Base-by-base conservation (phyloP, 805 yeast species). In the Starmerella bombicola region DNA sequence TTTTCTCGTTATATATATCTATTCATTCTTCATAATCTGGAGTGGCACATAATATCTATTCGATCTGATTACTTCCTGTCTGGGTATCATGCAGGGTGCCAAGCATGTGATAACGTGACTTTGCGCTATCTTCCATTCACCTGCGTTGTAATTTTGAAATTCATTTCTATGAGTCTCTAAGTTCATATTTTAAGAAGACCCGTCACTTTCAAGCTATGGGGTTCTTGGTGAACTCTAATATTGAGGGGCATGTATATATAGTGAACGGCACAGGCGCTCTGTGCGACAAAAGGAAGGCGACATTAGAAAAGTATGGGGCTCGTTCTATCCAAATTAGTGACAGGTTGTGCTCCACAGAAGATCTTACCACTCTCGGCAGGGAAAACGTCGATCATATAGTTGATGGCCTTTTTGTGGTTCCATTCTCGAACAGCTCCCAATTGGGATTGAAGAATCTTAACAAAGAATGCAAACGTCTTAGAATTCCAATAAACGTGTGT, bases 401-500 rank as follows among this genome's bases (percentile, higher is more conserved):
- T 4, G 96, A 86, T 57, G 65, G 74, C 42, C 86, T 82, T 2
- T 85, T 80, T 59, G 78, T 84, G 2, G 58, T 9, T 46, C 58
- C 39, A 36, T 47, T 10, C 51, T 42, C 2, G 3, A 38, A 23
- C 1, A 13, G 23, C 13, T 19, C 25, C 2, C 24, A 24, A 13
- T 39, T 25, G 3, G 26, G 29, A 15, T 34, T 47, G 1, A 48
- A 55, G 19, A 47, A 53, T 2, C 68, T 83, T 10, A 75, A 59
- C 46, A 51, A 62, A 1, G 63, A 55, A 29, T 83, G 95, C 60
- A 59, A 59, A 33, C 60, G 67, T 39, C 62, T 73, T 38, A 68
- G 96, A 54, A 80, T 86, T 3, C 96, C 96, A 0, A 67, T 88
- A 34, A 85, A 84, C 55, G 78, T 81, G 1, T 70, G 80, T 0